phyloP scores from a whole-genome alignment of 139 green algal species.

The Mesotaenium endlicherianum region DNA sequence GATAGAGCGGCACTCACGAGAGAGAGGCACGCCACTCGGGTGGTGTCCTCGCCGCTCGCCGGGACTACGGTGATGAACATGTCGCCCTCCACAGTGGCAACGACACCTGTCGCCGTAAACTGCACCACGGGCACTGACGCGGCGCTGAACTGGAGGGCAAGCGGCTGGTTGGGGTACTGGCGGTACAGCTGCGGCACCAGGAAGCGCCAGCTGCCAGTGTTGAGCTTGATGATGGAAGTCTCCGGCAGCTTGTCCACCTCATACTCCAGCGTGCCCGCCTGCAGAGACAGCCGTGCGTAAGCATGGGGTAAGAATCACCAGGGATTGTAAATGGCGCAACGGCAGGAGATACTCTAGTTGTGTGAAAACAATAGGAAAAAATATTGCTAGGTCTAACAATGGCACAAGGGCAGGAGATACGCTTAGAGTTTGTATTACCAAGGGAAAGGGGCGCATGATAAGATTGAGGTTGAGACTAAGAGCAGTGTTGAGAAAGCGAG shows the following conservation, averaged over 20 bases:
- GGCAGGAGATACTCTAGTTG: no score
- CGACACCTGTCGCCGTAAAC: constrained; percentile 1
- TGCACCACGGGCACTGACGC: constrained; percentile 8
- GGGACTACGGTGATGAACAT: constrained; percentile 4
- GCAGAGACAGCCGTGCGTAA: no score
- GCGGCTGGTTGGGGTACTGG: constrained; percentile 27
- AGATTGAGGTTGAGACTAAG: no score
- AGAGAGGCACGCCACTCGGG: neutral
- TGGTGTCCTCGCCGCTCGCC: neutral
- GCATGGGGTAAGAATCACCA: no score
- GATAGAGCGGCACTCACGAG: neutral
- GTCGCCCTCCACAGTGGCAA: neutral
- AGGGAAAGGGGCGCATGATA: no score
- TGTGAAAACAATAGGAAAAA: no score
- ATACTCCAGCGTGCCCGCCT: constrained; percentile 6
- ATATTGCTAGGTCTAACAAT: no score
- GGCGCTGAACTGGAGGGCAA: constrained; percentile 12
- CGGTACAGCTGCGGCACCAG: constrained; percentile 33
- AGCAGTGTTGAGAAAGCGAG: no score
- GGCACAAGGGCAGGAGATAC: no score
- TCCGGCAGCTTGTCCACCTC: constrained; percentile 26
- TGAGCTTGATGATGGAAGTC: constrained; percentile 10
- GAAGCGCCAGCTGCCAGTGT: constrained; percentile 37
- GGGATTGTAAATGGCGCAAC: no score
- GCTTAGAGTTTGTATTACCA: no score